These are phyloP conservation scores for Scedosporium apiospermum DNA, from an alignment of 2,329 filamentous ascomycete species.

Conservation along the genomic window DNA sequence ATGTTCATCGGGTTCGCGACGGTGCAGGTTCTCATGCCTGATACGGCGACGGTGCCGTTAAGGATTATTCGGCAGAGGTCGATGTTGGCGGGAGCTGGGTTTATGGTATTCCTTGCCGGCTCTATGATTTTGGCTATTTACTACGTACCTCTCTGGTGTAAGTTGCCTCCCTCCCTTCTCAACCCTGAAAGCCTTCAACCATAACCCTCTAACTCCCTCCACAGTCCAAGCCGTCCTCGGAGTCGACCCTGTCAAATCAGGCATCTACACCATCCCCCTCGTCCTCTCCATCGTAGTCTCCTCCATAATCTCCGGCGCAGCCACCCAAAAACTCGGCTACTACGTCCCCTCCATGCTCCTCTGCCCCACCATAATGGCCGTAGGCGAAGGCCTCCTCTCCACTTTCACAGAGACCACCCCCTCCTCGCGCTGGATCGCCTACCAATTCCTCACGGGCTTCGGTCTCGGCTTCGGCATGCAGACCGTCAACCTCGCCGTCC, in stretches of 20 bases:
- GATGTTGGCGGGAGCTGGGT: conserved; percentile 37
- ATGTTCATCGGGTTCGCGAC: conserved; percentile 35
- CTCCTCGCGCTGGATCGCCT: conserved; percentile 48
- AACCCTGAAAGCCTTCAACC: neutral
- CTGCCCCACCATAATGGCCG: conserved; percentile 36
- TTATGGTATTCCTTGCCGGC: conserved; percentile 36
- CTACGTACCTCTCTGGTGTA: conserved; percentile 46
- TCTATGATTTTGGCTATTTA: conserved; percentile 46
- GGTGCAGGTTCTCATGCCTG: conserved; percentile 43
- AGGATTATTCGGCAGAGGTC: conserved; percentile 45
- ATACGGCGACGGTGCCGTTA: conserved; percentile 47
- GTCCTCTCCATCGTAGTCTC: conserved; percentile 45
- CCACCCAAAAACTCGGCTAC: conserved; percentile 47
- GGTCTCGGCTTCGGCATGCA: conserved; percentile 52
- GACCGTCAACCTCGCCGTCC: conserved; percentile 44
- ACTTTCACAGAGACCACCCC: conserved; percentile 39
- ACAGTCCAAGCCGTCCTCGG: conserved; percentile 46
- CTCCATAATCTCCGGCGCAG: conserved; percentile 35
- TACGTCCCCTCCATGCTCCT: conserved; percentile 49
- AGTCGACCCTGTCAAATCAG: conserved; percentile 42
- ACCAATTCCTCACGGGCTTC: conserved; percentile 48
- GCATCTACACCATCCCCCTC: conserved; percentile 47
- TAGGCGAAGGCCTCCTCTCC: conserved; percentile 48
- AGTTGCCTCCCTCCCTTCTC: conserved; percentile 16
- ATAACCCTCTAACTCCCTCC: conserved; percentile 11